These are phyloP conservation scores for Begonia peltatifolia DNA, from an alignment of 306 rosid genomes.

Conservation along the genomic window DNA sequence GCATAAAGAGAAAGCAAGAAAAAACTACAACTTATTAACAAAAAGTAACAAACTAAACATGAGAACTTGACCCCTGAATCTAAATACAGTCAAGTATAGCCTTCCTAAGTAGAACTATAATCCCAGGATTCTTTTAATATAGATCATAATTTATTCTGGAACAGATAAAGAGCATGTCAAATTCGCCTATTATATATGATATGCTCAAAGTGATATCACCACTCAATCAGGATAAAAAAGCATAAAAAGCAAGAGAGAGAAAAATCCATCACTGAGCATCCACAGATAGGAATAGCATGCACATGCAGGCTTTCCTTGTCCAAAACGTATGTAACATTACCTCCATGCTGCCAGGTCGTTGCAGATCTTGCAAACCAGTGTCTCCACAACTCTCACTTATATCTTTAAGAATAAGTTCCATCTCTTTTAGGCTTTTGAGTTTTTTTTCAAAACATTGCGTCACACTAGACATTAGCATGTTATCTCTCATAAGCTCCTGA, in stretches of 20 bases:
- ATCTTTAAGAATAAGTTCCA: constrained; percentile 41
- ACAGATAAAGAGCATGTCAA: too few relatives aligned
- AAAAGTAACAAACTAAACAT: background rate
- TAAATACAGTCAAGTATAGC: too few relatives aligned
- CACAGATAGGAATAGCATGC: background rate
- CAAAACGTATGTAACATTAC: constrained; percentile 21
- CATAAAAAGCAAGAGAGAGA: background rate
- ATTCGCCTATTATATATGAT: background rate
- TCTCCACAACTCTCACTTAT: constrained; percentile 28
- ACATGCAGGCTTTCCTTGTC: constrained; percentile 5
- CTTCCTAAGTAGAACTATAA: too few relatives aligned
- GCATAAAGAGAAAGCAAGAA: background rate
- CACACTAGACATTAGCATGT: constrained; percentile 29
- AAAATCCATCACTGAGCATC: background rate
- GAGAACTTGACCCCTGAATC: too few relatives aligned
- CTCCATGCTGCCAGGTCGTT: constrained; percentile 28
- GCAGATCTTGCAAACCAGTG: constrained; percentile 30
- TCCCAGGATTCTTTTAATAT: too few relatives aligned
- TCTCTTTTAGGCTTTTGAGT: constrained; percentile 39
- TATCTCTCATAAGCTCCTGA: constrained; percentile 49
- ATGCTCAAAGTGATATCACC: background rate
- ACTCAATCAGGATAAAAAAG: too few relatives aligned
- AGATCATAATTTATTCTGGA: too few relatives aligned
- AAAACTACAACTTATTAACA: background rate
- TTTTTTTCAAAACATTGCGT: constrained; percentile 51